These are phyloP conservation scores for Citrus mangshanensis DNA, from an alignment of 345 rosid species.

Conservation along the genomic window DNA sequence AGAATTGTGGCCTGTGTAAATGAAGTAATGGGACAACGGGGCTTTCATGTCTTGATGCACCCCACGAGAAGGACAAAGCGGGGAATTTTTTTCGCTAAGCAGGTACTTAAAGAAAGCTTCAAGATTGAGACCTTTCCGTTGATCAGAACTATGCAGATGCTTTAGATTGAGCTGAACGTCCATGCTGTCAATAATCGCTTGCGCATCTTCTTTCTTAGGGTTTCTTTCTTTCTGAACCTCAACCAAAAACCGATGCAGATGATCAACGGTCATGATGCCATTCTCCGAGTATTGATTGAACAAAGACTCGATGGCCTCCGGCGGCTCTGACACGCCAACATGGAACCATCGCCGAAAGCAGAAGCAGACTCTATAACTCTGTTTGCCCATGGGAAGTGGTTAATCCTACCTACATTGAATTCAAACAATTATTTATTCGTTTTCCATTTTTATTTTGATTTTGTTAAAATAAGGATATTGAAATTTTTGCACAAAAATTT, in stretches of 20 bases:
- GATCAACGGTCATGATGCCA: constrained; percentile 52
- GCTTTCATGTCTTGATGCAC: neutral
- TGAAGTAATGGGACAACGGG: neutral
- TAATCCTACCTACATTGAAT: no score
- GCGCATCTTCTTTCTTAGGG: constrained; percentile 50
- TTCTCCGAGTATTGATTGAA: constrained; percentile 57
- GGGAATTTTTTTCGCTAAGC: constrained; percentile 45
- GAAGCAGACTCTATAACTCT: constrained; percentile 61
- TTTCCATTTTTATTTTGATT: no score
- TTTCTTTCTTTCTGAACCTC: constrained; percentile 55
- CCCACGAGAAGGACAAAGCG: constrained; percentile 35
- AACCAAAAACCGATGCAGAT: constrained; percentile 49
- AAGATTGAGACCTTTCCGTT: constrained; percentile 47
- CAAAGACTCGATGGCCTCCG: constrained; percentile 47
- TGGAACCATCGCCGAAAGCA: constrained; percentile 55
- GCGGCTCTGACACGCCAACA: constrained; percentile 51
- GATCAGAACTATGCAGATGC: constrained; percentile 28
- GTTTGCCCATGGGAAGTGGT: constrained; percentile 49
- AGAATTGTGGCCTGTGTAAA: neutral
- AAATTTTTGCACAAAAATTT: no score
- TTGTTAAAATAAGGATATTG: no score
- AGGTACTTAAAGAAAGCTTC: constrained; percentile 68
- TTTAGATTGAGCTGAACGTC: neutral
- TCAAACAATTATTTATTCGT: no score
- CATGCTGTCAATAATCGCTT: constrained; percentile 38